Percentiles rank a stretch among this genome's conserved stretches.
These are phyloP conservation scores for Mortierella sp. DNA, from an alignment of 371 early-diverging fungal species.

Conservation along the genomic window DNA sequence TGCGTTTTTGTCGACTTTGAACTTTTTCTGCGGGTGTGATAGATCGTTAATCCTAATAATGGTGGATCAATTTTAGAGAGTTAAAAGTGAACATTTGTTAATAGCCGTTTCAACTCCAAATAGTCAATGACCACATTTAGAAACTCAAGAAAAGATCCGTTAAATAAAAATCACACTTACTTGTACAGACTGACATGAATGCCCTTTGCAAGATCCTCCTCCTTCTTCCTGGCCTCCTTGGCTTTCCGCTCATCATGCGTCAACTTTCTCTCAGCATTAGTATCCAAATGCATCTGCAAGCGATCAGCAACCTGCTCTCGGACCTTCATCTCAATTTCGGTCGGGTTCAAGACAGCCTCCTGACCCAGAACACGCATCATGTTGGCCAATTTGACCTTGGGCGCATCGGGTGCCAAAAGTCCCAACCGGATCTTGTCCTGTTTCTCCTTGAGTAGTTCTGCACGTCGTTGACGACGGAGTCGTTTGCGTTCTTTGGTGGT, in stretches of 20 bases:
- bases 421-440: slow-evolving; percentile 96
- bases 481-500: slow-evolving; percentile 96
- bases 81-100: too few relatives aligned
- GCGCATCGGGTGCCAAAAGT: slow-evolving; percentile 92
- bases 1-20: slow-evolving; percentile 94
- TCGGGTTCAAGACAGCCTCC: slow-evolving; percentile 95
- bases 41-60: slow-evolving; percentile 79
- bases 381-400: slow-evolving; percentile 93
- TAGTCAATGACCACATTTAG: too few relatives aligned
- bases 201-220: slow-evolving; percentile 77
- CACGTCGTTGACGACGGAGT: slow-evolving; percentile 89
- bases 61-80: not conserved
- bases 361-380: slow-evolving; percentile 94
- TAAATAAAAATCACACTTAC: slow-evolving; percentile 61
- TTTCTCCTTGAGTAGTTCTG: slow-evolving; percentile 91
- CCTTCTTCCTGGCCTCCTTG: slow-evolving; percentile 81
- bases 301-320: slow-evolving; percentile 89
- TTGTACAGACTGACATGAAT: slow-evolving; percentile 88
- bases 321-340: slow-evolving; percentile 91
- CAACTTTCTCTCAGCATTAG: slow-evolving; percentile 87
- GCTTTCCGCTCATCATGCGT: slow-evolving; percentile 89
- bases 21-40: slow-evolving; percentile 81
- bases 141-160: not conserved
- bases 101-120: too few relatives aligned
- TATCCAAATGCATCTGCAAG: slow-evolving; percentile 84